phyloP scores from a whole-genome alignment of 805 yeast genomes.

The Metschnikowia hibisci region DNA sequence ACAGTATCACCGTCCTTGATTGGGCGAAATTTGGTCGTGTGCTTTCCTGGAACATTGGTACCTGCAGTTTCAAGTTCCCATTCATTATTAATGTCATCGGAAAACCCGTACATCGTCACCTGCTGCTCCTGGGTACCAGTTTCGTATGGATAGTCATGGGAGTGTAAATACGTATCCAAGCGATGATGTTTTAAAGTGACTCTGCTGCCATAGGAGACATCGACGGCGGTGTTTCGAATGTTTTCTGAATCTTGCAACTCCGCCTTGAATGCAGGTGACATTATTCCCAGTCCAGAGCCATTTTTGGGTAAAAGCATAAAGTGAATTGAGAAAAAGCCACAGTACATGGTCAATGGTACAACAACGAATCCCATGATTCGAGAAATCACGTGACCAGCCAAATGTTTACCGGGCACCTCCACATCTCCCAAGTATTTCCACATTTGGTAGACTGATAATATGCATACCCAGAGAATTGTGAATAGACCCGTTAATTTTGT shows the following conservation, averaged over 20 bases:
- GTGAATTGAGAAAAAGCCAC: constrained; percentile 55
- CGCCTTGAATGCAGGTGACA: constrained; percentile 68
- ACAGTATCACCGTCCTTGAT: constrained; percentile 55
- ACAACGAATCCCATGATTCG: constrained; percentile 43
- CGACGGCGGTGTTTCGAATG: constrained; percentile 47
- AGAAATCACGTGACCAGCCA: constrained; percentile 38
- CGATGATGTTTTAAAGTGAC: constrained; percentile 68
- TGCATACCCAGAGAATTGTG: constrained; percentile 62
- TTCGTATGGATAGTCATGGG: constrained; percentile 62
- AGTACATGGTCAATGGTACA: constrained; percentile 58
- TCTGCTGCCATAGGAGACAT: constrained; percentile 67
- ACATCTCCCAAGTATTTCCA: constrained; percentile 76
- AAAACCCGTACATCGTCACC: constrained; percentile 65
- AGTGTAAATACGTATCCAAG: constrained; percentile 75
- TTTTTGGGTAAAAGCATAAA: constrained; percentile 41
- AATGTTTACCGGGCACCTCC: constrained; percentile 33
- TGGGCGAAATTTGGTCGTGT: constrained; percentile 29
- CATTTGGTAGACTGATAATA: constrained; percentile 44
- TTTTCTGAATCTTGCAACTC: constrained; percentile 44
- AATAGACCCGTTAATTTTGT: constrained; percentile 70
- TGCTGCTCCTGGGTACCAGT: constrained; percentile 73
- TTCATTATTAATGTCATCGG: constrained; percentile 58
- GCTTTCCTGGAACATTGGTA: constrained; percentile 37
- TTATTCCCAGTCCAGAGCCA: constrained; percentile 58
- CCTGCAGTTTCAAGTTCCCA: constrained; percentile 61